Percentiles rank a stretch among this genome's conserved stretches.
phyloP scores from a whole-genome alignment of 73 alveolate genomes.

The Paramecium sonneborni region DNA sequence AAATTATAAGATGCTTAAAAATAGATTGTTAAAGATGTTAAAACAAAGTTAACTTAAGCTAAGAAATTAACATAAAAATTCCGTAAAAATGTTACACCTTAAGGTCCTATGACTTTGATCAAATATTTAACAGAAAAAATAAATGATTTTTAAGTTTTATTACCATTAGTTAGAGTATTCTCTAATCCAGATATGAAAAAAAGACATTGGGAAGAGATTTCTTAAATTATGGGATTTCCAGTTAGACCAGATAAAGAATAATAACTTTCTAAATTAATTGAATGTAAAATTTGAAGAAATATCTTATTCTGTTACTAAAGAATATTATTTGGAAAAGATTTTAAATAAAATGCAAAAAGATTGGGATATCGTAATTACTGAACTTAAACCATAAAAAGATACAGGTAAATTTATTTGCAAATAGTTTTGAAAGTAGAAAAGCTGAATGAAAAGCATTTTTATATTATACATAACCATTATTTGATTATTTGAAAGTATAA shows the following conservation, averaged over 20 bases:
- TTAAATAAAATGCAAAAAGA: slow-evolving; percentile 86
- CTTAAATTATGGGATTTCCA: slow-evolving; percentile 81
- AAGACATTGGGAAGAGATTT: slow-evolving; percentile 96
- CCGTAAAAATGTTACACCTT: slow-evolving; percentile 29
- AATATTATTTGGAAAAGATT: slow-evolving; percentile 78
- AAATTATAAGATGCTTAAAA: slow-evolving; percentile 79
- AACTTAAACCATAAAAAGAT: slow-evolving; percentile 78
- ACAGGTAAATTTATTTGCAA: slow-evolving; percentile 82
- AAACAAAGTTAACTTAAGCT: slow-evolving; percentile 71
- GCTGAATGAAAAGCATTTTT: slow-evolving; percentile 95
- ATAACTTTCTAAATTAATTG: slow-evolving; percentile 43
- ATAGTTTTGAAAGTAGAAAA: slow-evolving; percentile 83
- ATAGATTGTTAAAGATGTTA: slow-evolving; percentile 82
- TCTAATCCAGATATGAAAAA: slow-evolving; percentile 93
- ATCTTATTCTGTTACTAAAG: slow-evolving; percentile 85
- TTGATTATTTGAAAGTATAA: slow-evolving; percentile 94
- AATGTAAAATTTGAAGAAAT: slow-evolving; percentile 76
- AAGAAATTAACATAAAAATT: slow-evolving; percentile 68
- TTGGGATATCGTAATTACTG: slow-evolving; percentile 83
- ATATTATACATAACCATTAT: slow-evolving; percentile 76
- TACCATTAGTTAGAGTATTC: slow-evolving; percentile 78
- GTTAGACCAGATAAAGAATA: slow-evolving; percentile 65
- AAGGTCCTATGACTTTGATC: slow-evolving; percentile 63
- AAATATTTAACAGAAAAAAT: slow-evolving; percentile 49
- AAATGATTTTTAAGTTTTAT: slow-evolving; percentile 62